Evolutionary conservation across 1,284 basidiomycete genomes (phyloP), one percentile per base, ranked within the genome.

Genomic region (Ustilago vetiveriae): DNA sequence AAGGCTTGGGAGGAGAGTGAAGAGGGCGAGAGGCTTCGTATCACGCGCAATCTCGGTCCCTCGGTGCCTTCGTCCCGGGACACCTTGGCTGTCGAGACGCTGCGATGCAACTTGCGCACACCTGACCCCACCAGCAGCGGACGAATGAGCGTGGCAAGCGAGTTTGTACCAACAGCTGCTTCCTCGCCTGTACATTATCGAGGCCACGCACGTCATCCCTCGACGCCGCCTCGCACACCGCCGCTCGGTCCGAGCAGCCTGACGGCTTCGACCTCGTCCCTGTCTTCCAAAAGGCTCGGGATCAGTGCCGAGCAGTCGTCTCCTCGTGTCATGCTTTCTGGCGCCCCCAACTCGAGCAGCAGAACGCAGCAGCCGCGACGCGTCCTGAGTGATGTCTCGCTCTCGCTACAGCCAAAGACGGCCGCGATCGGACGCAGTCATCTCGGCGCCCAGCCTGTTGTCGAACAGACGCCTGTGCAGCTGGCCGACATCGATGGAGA

Each of bases 1-100:
- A 76, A 72, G 51, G 76, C 76, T 6, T 81, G 79, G 75, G 68
- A 78, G 40, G 71, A 76, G 56, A 74, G 74, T 42, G 70, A 70
- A 19, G 74, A 75, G 35, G 75, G 75, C n/a, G 68, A 71, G 22
- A 29, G 67, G 11, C 55, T 69, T 7, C 53, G 66, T 21, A 32
- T 54, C 35, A 59, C 59, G 22, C 58, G 66, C 29, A 69, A 69
- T 17, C 43, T 63, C 2, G 58, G 54, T 7, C 54, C 58, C 13
- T 29, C 46, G 11, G 30, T 38, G 17, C 32, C 50, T n/a, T 21
- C 49, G 6, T 40, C 54, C 3, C 46, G 30, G 6, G 54, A 56
- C 5, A 33, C 48, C 4, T 17, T 63, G 35, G 38, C 44, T 2
- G 46, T 33, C 29, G 37, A 49, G 16, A 19, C 30, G 23, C 19